Percentiles rank a stretch among this genome's conserved stretches.
Evolutionary conservation across 805 yeast species (phyloP).

Genomic region (Kazachstania africana): DNA sequence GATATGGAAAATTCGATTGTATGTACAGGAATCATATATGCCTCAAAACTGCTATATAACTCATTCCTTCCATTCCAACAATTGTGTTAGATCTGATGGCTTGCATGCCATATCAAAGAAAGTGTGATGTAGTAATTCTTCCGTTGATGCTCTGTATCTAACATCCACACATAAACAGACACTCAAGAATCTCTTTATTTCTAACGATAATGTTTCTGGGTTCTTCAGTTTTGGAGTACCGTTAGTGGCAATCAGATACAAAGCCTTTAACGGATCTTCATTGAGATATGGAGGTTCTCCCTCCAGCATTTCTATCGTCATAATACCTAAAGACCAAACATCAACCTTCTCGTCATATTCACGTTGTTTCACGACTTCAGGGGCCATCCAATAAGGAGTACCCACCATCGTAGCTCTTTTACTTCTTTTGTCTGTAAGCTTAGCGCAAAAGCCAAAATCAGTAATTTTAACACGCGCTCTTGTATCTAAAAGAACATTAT

Average conservation of each 20-base stretch:
- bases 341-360: slow-evolving; percentile 97
- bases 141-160: slow-evolving; percentile 79
- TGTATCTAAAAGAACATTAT: slow-evolving; percentile 76
- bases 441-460: slow-evolving; percentile 97
- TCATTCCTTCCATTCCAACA: slow-evolving; percentile 40
- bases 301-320: slow-evolving; percentile 97
- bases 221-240: slow-evolving; percentile 93
- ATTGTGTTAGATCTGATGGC: slow-evolving; percentile 44
- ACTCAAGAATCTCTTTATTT: slow-evolving; percentile 75
- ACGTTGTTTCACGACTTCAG: slow-evolving; percentile 91
- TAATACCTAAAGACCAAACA: slow-evolving; percentile 96
- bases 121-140: slow-evolving; percentile 69
- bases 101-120: slow-evolving; percentile 56
- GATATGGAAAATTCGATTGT: too few species aligned
- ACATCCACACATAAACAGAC: slow-evolving; percentile 93
- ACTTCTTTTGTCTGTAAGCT: slow-evolving; percentile 66
- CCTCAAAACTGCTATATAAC: too few species aligned
- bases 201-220: slow-evolving; percentile 69
- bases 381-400: slow-evolving; percentile 99
- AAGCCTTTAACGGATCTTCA: slow-evolving; percentile 89
- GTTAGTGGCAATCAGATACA: slow-evolving; percentile 88
- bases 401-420: slow-evolving; percentile 98
- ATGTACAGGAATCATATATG: too few species aligned
- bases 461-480: slow-evolving; percentile 85
- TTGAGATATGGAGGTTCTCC: slow-evolving; percentile 97